A percentile compares a stretch with the other conserved stretches of the same genome.
phyloP scores from a whole-genome alignment of 2,329 filamentous ascomycete genomes.

The Phialophora verrucosa region DNA sequence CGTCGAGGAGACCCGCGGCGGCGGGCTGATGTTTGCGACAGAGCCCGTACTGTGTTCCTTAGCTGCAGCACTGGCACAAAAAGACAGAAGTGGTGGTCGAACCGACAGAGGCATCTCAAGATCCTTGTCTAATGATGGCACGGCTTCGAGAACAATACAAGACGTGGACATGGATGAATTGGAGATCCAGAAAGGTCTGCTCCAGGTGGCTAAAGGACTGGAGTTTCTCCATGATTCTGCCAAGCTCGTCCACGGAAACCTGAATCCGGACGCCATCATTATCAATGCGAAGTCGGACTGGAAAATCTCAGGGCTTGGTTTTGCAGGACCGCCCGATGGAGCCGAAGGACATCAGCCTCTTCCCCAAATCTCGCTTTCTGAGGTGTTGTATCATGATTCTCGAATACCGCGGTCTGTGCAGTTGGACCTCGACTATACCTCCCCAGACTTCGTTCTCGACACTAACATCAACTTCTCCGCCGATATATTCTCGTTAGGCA shows the following conservation, averaged over 20 bases:
- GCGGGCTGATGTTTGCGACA: conserved; percentile 93
- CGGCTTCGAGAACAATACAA: conserved; percentile 70
- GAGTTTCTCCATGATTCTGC: conserved; percentile 97
- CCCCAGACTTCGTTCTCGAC: conserved; percentile 92
- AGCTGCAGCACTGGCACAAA: conserved; percentile 79
- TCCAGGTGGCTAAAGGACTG: conserved; percentile 91
- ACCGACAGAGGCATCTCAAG: conserved; percentile 43
- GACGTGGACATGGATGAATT: conserved; percentile 95
- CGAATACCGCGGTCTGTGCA: conserved; percentile 82
- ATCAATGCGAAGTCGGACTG: conserved; percentile 98
- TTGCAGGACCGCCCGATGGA: conserved; percentile 79
- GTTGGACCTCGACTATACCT: conserved; percentile 89
- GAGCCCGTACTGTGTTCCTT: conserved; percentile 91
- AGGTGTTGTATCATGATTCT: conserved; percentile 83
- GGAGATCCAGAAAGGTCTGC: conserved; percentile 93
- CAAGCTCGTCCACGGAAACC: conserved; percentile 88
- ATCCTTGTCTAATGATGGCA: conserved; percentile 58
- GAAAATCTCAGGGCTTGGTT: conserved; percentile 95
- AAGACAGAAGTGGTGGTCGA: conserved; percentile 76
- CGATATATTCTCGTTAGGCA: conserved; percentile 91
- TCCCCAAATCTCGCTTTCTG: conserved; percentile 78
- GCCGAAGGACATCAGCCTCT: conserved; percentile 77
- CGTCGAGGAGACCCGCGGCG: conserved; percentile 89
- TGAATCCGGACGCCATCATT: conserved; percentile 91
- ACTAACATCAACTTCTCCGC: conserved; percentile 81